Evolutionary conservation across 257 asterid genomes (phyloP).

Genomic region (Fraxinus anomala): DNA sequence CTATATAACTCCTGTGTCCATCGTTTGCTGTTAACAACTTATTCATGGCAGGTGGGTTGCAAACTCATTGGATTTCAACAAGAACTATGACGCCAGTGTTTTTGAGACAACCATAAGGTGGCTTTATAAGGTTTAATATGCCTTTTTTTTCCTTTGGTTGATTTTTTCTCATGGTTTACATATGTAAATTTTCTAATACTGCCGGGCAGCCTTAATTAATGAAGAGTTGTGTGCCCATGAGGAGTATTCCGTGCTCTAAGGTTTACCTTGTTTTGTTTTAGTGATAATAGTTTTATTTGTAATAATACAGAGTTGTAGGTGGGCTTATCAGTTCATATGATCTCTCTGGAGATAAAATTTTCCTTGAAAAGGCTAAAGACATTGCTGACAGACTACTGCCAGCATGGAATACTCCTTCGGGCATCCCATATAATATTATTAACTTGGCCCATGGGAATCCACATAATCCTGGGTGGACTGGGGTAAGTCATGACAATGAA

Average conservation of each 20-base stretch:
- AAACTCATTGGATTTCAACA: constrained; percentile 87
- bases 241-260: neutral
- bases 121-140: constrained; percentile 83
- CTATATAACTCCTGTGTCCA: constrained; percentile 3
- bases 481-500: constrained; percentile 54
- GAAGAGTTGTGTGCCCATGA: constrained; percentile 11
- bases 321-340: constrained; percentile 97
- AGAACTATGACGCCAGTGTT: constrained; percentile 97
- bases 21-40: constrained; percentile 31
- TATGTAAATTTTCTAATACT: constrained; percentile 9
- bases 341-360: constrained; percentile 89
- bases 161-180: constrained; percentile 27
- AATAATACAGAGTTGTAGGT: constrained; percentile 88
- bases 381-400: constrained; percentile 95
- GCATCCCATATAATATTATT: constrained; percentile 88
- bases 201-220: constrained; percentile 18
- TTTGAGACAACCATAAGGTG: constrained; percentile 99
- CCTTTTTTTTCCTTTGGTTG: constrained; percentile 37
- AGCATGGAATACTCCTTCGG: constrained; percentile 95
- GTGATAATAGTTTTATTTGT: constrained; percentile 37
- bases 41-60: constrained; percentile 91
- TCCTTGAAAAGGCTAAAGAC: constrained; percentile 94
- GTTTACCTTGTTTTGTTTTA: neutral
- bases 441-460: constrained; percentile 91
- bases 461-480: constrained; percentile 99